Base-by-base conservation (phyloP, 805 yeast species). In the Diddensiella transvaalensis region DNA sequence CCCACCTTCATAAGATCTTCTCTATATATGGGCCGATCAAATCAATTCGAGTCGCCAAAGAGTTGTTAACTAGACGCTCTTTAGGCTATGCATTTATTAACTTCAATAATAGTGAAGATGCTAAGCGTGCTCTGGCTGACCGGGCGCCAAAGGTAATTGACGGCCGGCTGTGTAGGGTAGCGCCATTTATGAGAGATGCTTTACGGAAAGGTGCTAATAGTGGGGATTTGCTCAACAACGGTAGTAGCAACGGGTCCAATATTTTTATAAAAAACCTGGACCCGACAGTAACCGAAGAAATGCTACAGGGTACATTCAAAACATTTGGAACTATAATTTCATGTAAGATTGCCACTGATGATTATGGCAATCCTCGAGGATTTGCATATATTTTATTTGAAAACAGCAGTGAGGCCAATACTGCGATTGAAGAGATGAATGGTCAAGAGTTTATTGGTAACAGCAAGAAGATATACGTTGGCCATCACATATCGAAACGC, bases 151-250 rank as follows among this genome's bases (percentile, higher is more conserved):
- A 84, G 52, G 79, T 80, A 64, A 78, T 87, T 71, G 86, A 85
- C 66, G 93, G 91, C 64, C 82, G 81, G 67, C 86, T 91, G 61
- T 83, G 93, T 70, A 81, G 95, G 74, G 86, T 87, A 72, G 85
- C 85, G 93, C 85, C 93, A 90, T 86, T 93, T 60, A 93, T 87
- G 75, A 82, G 93, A 77, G 95, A 87, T 67, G 77, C 90, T 50
- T 68, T 79, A 64, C 80, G 95, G 78, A 85, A 81, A 76, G 82
- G 82, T 66, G 93, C 91, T 68, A 40, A 42, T 19, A 37, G 35
- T 11, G 43, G 43, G 8, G 32, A 26, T 8, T 26, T 26, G 32
- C 8, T 13, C 32, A 13, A 13, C 13, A 26, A 26, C 13, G n/a
- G n/a, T n/a, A n/a, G 80, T 82, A 54, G 91, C n/a, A n/a, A n/a